These are phyloP conservation scores for Sporothrix euskadiensis DNA, from an alignment of 2,329 filamentous ascomycete genomes.

Conservation along the genomic window DNA sequence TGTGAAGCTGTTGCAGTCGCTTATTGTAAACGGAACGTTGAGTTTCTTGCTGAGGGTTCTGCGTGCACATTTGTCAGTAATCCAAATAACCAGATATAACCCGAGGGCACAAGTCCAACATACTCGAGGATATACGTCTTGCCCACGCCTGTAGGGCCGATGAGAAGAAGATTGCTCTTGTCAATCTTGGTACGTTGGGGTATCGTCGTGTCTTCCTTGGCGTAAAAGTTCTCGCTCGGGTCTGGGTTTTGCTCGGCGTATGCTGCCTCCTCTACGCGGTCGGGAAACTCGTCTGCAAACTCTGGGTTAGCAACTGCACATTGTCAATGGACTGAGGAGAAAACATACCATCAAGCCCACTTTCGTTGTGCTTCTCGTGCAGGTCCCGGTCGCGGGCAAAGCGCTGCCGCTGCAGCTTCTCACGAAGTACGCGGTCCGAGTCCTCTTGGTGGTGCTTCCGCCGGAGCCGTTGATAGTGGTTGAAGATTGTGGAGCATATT, in stretches of 20 bases:
- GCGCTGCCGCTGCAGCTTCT: constrained; percentile 70
- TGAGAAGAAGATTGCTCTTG: constrained; percentile 89
- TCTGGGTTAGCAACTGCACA: constrained; percentile 33
- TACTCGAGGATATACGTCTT: constrained; percentile 89
- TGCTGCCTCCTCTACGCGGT: constrained; percentile 45
- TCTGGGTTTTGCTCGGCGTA: constrained; percentile 33
- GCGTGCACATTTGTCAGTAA: constrained; percentile 30
- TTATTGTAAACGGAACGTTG: constrained; percentile 94
- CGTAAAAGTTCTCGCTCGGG: constrained; percentile 48
- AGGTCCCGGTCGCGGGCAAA: constrained; percentile 66
- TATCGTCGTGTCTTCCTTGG: constrained; percentile 48
- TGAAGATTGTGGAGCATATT: constrained; percentile 89
- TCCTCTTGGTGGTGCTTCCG: constrained; percentile 77
- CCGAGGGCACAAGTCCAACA: background rate
- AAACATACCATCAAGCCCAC: constrained; percentile 73
- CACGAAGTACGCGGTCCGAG: constrained; percentile 55
- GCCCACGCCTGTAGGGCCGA: constrained; percentile 91
- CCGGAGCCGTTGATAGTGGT: constrained; percentile 89
- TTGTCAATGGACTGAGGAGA: constrained; percentile 21
- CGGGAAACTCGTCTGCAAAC: constrained; percentile 55
- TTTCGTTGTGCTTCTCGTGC: constrained; percentile 56
- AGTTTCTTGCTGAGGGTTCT: constrained; percentile 89
- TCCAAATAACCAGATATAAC: too few relatives aligned
- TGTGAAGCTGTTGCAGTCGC: constrained; percentile 92
- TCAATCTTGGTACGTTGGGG: constrained; percentile 70